Conservation (phyloP, 1,139 yeast species). For the Eremothecium cymbalariae region DNA sequence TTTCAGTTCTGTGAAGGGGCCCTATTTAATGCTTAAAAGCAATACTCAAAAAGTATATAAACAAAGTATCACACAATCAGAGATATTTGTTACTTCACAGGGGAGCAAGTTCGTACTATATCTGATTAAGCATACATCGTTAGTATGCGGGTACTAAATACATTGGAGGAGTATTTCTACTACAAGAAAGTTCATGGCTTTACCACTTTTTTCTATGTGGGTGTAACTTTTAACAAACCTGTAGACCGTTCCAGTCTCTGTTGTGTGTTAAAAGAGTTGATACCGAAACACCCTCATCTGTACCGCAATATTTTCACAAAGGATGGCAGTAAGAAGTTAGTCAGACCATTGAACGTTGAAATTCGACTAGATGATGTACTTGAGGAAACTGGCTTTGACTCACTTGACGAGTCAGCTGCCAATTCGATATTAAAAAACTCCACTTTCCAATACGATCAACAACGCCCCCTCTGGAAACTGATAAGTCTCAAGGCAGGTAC, state of each 20-base stretch:
- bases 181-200: slow-evolving; percentile 19
- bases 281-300: slow-evolving; percentile 15
- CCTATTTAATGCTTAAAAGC: too few species aligned
- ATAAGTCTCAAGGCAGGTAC: slow-evolving; percentile 14
- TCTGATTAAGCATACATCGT: too few species aligned
- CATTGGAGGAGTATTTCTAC: slow-evolving; percentile 22
- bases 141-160: slow-evolving; percentile 14
- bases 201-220: slow-evolving; percentile 24
- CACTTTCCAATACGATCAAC: slow-evolving; percentile 15
- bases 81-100: too few species aligned
- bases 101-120: too few species aligned
- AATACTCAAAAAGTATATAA: too few species aligned
- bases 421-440: slow-evolving; percentile 19
- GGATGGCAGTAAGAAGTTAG: slow-evolving; percentile 7
- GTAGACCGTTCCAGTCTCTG: slow-evolving; percentile 13
- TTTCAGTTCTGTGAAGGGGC: too few species aligned
- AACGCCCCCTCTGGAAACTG: slow-evolving; percentile 25
- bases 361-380: slow-evolving; percentile 19
- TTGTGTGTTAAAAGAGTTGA: slow-evolving; percentile 12
- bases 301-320: slow-evolving; percentile 17
- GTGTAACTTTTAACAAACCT: slow-evolving; percentile 17
- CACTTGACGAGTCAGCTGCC: slow-evolving; percentile 12
- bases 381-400: slow-evolving; percentile 15
- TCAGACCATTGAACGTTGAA: slow-evolving; percentile 8
- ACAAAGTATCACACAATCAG: too few species aligned